A percentile compares a stretch with the other conserved stretches of the same genome.
Evolutionary conservation across 202 grass and related monocot species (phyloP).

Genomic region (Hordeum pubiflorum): DNA sequence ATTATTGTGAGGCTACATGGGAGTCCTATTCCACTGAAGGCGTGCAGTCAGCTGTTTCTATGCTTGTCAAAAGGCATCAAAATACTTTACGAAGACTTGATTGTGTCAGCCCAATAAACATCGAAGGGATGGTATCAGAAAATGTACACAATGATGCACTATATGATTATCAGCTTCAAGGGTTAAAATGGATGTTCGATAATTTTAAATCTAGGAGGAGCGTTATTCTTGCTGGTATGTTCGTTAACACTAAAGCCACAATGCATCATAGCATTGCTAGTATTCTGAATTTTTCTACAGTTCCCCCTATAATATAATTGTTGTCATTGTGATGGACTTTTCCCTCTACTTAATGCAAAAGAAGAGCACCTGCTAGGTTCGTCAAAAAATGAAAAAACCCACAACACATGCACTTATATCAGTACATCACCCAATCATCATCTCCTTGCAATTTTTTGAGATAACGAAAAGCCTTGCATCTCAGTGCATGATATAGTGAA

Average conservation of each 20-base stretch:
- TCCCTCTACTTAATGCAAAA: too few species aligned
- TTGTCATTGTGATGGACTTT: too few species aligned
- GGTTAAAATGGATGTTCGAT: slow-evolving; percentile 56
- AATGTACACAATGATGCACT: slow-evolving; percentile 31
- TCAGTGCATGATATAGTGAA: background rate
- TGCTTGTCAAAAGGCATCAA: slow-evolving; percentile 45
- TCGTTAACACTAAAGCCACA: background rate
- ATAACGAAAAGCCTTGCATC: background rate
- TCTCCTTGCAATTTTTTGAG: background rate
- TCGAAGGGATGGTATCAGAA: background rate
- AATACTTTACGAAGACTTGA: slow-evolving; percentile 21
- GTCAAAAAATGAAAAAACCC: background rate
- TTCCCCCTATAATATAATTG: too few species aligned
- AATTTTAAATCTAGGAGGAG: slow-evolving; percentile 54
- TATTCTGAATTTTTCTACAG: too few species aligned
- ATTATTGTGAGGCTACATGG: slow-evolving; percentile 63
- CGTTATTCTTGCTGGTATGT: slow-evolving; percentile 67
- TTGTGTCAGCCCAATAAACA: background rate
- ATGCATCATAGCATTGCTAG: background rate
- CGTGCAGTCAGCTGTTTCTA: slow-evolving; percentile 32
- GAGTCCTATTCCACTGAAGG: slow-evolving; percentile 35
- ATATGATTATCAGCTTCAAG: slow-evolving; percentile 67
- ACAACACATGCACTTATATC: background rate
- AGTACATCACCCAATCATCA: background rate
- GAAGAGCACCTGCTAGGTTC: too few species aligned